Evolutionary conservation across 179 eudicot species (phyloP).

Genomic region (Heliamphora pulchella): DNA sequence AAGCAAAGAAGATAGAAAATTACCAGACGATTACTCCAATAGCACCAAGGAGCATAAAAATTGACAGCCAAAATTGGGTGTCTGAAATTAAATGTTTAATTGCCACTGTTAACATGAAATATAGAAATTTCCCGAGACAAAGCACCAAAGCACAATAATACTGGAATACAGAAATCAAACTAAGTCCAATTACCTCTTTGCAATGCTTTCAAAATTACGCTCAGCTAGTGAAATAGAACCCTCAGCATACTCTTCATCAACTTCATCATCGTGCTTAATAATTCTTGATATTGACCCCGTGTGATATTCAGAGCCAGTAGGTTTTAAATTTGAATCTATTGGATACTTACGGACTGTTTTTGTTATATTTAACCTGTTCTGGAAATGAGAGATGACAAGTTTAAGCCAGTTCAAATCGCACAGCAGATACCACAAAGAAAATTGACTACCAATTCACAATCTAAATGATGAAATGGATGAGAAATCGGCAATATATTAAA

Average conservation of each 20-base stretch:
- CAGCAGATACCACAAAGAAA: neutral
- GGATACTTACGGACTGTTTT: slow-evolving; percentile 83
- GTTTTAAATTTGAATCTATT: slow-evolving; percentile 56
- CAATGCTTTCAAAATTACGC: slow-evolving; percentile 61
- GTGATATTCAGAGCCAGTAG: slow-evolving; percentile 66
- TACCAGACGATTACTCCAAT: slow-evolving; percentile 90
- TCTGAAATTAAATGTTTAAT: slow-evolving; percentile 36
- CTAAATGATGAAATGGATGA: neutral
- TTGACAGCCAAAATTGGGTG: slow-evolving; percentile 77
- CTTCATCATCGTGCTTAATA: slow-evolving; percentile 81
- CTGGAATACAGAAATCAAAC: neutral
- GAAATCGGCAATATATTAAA: neutral
- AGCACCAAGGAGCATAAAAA: slow-evolving; percentile 97
- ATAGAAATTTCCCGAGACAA: slow-evolving; percentile 1
- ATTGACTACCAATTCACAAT: neutral
- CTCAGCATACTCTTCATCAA: slow-evolving; percentile 69
- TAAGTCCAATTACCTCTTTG: slow-evolving; percentile 56
- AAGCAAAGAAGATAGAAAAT: slow-evolving; percentile 4
- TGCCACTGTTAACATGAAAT: neutral
- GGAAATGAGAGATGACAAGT: slow-evolving; percentile 34
- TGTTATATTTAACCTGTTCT: slow-evolving; percentile 98
- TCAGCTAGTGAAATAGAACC: slow-evolving; percentile 53
- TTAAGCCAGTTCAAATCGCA: slow-evolving; percentile 20
- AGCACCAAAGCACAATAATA: neutral
- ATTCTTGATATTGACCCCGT: slow-evolving; percentile 41